phyloP scores from a whole-genome alignment of 1,284 basidiomycete genomes.

The Cryptococcus sp. region DNA sequence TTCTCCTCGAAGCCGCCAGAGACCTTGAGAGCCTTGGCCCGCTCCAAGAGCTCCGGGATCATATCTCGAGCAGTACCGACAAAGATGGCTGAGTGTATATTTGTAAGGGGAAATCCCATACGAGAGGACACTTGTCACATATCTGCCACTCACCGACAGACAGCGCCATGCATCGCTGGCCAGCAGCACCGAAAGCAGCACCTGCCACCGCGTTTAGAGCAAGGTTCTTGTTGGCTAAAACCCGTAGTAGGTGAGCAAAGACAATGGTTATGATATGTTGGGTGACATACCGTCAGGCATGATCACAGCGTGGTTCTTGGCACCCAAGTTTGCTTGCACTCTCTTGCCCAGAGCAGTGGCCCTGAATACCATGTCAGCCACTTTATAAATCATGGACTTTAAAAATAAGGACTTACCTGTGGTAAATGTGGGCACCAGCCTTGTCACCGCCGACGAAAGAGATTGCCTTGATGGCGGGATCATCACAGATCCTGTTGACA shows the following conservation, averaged over 20 bases:
- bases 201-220: constrained; percentile 91
- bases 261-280: not conserved
- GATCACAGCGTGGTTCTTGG: constrained; percentile 92
- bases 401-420: constrained; percentile 58
- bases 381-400: not conserved
- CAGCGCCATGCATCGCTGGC: constrained; percentile 93
- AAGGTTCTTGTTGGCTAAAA: constrained; percentile 83
- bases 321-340: constrained; percentile 87
- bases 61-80: constrained; percentile 79
- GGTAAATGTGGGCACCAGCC: constrained; percentile 91
- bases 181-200: constrained; percentile 95
- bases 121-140: no score
- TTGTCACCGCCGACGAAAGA: constrained; percentile 96
- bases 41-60: constrained; percentile 82
- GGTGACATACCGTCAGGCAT: constrained; percentile 78
- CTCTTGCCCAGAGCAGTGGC: constrained; percentile 66
- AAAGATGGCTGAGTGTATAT: constrained; percentile 55
- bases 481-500: constrained; percentile 92
- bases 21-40: constrained; percentile 76
- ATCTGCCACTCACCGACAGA: constrained; percentile 65
- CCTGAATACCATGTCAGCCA: constrained; percentile 2
- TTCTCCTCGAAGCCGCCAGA: constrained; percentile 85
- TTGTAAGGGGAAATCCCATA: not conserved
- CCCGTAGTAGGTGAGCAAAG: not conserved
- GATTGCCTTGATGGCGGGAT: constrained; percentile 86